Conservation (phyloP, 2,329 filamentous ascomycete genomes). For the Metarhizium humberi region DNA sequence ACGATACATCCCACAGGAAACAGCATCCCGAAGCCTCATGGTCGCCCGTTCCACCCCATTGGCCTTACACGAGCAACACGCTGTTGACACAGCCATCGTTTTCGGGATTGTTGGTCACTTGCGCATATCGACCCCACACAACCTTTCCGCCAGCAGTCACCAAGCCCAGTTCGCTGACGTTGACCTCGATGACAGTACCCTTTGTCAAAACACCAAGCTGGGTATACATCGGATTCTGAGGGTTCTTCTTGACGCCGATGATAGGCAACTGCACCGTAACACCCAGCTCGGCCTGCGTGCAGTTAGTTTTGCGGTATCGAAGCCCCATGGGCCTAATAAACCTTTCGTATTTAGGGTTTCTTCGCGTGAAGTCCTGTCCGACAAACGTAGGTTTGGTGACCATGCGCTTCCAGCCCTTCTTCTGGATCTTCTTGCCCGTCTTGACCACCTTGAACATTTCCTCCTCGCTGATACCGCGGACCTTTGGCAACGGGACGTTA, state of each 20-base stretch:
- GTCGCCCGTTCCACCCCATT: background rate
- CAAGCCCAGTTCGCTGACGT: slow-evolving; percentile 83
- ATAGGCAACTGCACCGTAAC: slow-evolving; percentile 85
- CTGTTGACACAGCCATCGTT: slow-evolving; percentile 37
- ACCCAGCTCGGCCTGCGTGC: slow-evolving; percentile 66
- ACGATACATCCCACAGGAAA: slow-evolving; percentile 1
- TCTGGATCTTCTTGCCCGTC: slow-evolving; percentile 87
- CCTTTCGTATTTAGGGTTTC: slow-evolving; percentile 70
- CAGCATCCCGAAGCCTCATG: background rate
- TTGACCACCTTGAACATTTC: slow-evolving; percentile 97
- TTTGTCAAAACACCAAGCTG: slow-evolving; percentile 85
- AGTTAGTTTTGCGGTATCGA: slow-evolving; percentile 43
- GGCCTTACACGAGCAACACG: slow-evolving; percentile 21
- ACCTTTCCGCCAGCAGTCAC: slow-evolving; percentile 89
- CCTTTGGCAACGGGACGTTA: slow-evolving; percentile 84
- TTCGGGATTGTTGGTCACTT: slow-evolving; percentile 37
- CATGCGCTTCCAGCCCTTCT: slow-evolving; percentile 72
- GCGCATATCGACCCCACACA: slow-evolving; percentile 77
- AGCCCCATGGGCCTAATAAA: slow-evolving; percentile 43
- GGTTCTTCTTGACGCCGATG: slow-evolving; percentile 56
- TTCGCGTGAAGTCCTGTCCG: slow-evolving; percentile 77
- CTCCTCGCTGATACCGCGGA: slow-evolving; percentile 82
- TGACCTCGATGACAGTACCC: slow-evolving; percentile 76
- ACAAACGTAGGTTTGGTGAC: slow-evolving; percentile 63
- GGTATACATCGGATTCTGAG: slow-evolving; percentile 83